Base-by-base conservation (phyloP, 257 asterid genomes). In the Galeopsis tetrahit region DNA sequence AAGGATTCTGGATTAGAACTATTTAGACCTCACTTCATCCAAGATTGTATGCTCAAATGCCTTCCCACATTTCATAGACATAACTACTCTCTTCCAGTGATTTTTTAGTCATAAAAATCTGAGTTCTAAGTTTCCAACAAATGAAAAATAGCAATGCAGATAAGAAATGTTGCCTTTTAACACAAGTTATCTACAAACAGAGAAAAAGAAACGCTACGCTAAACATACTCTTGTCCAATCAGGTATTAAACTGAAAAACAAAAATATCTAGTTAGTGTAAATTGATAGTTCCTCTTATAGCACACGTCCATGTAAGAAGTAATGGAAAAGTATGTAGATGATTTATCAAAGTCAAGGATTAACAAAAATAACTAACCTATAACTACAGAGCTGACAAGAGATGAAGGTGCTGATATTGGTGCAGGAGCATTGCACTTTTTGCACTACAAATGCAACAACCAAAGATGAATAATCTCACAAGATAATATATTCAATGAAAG, bases 391-490 rank as follows among this genome's bases (percentile, higher is more conserved):
- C 81, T 81, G 66, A 66, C 77, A 34, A 93, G 76, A 84, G 98
- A 84, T 72, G 87, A 71, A 42, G 91, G 71, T 72, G 83, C 77
- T 72, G 81, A 81, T 55, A 76, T 78, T 49, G 89, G 85, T 73
- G 80, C 71, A 62, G 87, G 79, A 72, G 90, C 84, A 82, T 79
- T 83, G 86, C 98, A 93, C 75, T 89, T 89, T 84, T 90, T 93
- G 83, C 97, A 93, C 97, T 93, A 67, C 82, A 87, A 71, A 48
- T 74, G 75, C 75, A 73, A 55, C 66, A 60, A 61, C 28, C 21
- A 74, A 21, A 87, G 85, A 83, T 74, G 56, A 49, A 58, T 65
- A 43, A 52, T 42, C 65, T 63, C 32, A 65, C 34, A 38, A 80
- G 31, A 63, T 8, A 51, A 3, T 60, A 52, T 46, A 31, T 33